Base-by-base conservation (phyloP, 306 rosid species). In the Quercus suber region DNA sequence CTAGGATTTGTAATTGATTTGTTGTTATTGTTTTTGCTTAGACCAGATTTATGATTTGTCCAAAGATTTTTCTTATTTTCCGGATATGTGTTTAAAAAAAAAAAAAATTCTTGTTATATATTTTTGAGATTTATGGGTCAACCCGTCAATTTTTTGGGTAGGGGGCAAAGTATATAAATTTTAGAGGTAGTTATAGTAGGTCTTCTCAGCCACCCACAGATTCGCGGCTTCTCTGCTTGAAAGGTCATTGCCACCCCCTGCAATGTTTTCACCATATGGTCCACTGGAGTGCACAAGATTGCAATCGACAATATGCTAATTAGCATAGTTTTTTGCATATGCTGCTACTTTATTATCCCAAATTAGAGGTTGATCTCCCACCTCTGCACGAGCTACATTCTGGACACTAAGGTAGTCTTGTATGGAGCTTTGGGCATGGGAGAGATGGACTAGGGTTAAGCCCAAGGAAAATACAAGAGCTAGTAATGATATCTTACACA, bases 191-290 rank as follows among this genome's bases (percentile, higher is more conserved):
- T 21, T 21, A 21, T 21, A 21, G 21, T 21, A 21, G 21, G 21
- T 21, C 21, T 21, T 21, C 21, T 21, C 21, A 21, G 21, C 21
- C 21, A 21, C 21, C 35, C 35, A 31, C 5, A 4, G 0, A 31
- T 31, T 31, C 5, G 5, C 35, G 1, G 90, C 88, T 1, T n/a
- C 78, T 0, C 67, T 5, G 12, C 90, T 81, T 0, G 69, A 55
- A 5, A 82, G 9, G 49, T 74, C 71, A 1, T 57, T 82, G 23
- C 15, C 6, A 71, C 90, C 55, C 19, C 2, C 18, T 0, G 89
- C 87, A 1, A 82, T 12, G 83, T 85, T 68, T 79, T 81, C 82
- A 11, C 90, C 90, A 6, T 81, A 87, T 14, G 64, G 3, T 35
- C 89, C 87, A 2, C 49, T 37, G 0, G 81, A 87, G 68, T 76